phyloP scores from a whole-genome alignment of 129 eudicot species.

The Escallonia herrerae region DNA sequence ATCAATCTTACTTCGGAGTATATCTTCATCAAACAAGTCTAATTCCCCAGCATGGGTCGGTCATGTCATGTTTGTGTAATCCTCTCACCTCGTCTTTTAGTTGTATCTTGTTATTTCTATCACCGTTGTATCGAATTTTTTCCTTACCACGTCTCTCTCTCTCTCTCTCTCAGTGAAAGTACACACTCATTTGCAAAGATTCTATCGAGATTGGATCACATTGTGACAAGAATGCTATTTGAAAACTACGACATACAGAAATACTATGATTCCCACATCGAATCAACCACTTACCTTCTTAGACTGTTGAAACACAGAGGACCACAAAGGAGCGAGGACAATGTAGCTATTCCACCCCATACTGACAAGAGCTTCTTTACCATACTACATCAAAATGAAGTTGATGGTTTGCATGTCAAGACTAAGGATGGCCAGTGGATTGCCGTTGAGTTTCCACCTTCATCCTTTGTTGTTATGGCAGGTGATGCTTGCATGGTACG shows the following conservation, averaged over 20 bases:
- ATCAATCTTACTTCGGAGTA: too few relatives aligned
- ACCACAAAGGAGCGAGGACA: slow-evolving; percentile 21
- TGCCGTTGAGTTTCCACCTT: slow-evolving; percentile 26
- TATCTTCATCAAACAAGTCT: too few relatives aligned
- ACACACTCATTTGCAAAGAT: slow-evolving; percentile 23
- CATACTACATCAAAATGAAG: slow-evolving; percentile 41
- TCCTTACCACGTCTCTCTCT: neutral
- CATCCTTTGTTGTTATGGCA: slow-evolving; percentile 45
- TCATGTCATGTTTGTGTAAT: too few relatives aligned
- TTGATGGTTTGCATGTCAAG: slow-evolving; percentile 38
- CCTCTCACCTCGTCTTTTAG: too few relatives aligned
- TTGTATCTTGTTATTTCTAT: too few relatives aligned
- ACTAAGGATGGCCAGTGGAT: slow-evolving; percentile 40
- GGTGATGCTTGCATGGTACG: slow-evolving; percentile 45
- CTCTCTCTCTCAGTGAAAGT: slow-evolving; percentile 30
- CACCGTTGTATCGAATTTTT: neutral
- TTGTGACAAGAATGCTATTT: slow-evolving; percentile 25
- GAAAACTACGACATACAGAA: slow-evolving; percentile 32
- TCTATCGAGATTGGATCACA: slow-evolving; percentile 24
- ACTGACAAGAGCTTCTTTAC: slow-evolving; percentile 41
- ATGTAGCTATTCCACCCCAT: slow-evolving; percentile 23
- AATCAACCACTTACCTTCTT: slow-evolving; percentile 27
- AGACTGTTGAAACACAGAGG: slow-evolving; percentile 31
- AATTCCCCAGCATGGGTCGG: too few relatives aligned
- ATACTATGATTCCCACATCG: slow-evolving; percentile 20